phyloP scores from a whole-genome alignment of 2,329 filamentous ascomycete genomes.

The Fusarium sp. region DNA sequence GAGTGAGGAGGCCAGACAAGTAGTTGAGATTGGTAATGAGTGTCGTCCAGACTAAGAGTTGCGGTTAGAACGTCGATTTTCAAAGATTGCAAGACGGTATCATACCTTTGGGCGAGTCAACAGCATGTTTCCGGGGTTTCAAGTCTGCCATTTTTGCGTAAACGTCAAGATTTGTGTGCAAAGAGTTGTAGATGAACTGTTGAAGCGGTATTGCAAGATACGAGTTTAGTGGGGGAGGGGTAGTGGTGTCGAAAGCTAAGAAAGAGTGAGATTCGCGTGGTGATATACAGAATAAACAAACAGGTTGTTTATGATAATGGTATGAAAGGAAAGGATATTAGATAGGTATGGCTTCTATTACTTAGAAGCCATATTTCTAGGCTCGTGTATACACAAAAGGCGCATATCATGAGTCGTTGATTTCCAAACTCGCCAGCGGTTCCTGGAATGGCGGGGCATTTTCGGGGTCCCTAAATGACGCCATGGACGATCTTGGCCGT shows the following conservation, averaged over 20 bases:
- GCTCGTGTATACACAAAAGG: neutral
- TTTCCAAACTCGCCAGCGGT: conserved; percentile 12
- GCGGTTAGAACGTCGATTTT: conserved; percentile 14
- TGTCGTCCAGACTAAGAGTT: conserved; percentile 80
- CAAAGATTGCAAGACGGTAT: neutral
- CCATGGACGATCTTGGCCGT: conserved; percentile 36
- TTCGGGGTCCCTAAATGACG: conserved; percentile 28
- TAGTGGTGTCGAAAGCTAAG: conserved; percentile 4
- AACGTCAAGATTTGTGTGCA: neutral
- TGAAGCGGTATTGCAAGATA: conserved; percentile 6
- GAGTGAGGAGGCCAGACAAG: conserved; percentile 84
- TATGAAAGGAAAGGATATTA: neutral
- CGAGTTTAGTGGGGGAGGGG: conserved; percentile 27
- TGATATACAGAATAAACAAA: neutral
- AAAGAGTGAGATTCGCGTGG: neutral
- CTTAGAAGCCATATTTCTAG: neutral
- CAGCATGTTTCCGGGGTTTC: conserved; percentile 48
- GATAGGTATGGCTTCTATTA: neutral
- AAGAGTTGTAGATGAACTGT: conserved; percentile 2
- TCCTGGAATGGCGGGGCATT: conserved; percentile 25
- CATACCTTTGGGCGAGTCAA: conserved; percentile 58
- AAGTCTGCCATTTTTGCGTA: conserved; percentile 41
- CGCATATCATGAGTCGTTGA: conserved; percentile 31
- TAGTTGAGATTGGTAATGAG: conserved; percentile 89
- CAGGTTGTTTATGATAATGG: neutral